phyloP scores from a whole-genome alignment of 139 green algal species.

The Coelastrella sp. region DNA sequence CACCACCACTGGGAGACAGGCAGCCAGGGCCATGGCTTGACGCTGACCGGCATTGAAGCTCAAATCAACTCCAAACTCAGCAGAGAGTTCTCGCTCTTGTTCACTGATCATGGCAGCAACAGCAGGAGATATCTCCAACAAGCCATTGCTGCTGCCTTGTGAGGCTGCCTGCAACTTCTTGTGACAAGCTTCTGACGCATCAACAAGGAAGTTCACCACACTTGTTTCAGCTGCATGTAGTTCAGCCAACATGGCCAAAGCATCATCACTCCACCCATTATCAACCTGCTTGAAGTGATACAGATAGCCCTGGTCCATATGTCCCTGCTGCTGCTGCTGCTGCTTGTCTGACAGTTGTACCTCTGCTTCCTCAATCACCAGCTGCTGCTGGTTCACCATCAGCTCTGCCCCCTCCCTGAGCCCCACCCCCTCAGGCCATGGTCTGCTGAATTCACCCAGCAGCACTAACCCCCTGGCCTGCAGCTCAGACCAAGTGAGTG shows the following conservation, averaged over 20 bases:
- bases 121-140: neutral
- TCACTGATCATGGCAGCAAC: neutral
- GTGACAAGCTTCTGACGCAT: neutral
- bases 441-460: neutral
- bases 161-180: neutral
- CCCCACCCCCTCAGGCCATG: conserved; percentile 1
- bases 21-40: conserved; percentile 61
- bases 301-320: neutral
- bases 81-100: neutral
- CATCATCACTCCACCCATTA: neutral
- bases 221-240: conserved; percentile 15
- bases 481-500: conserved; percentile 1
- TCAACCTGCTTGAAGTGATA: neutral
- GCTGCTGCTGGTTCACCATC: neutral
- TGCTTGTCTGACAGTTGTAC: neutral
- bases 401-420: neutral
- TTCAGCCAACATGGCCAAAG: neutral
- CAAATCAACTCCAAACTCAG: neutral
- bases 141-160: neutral
- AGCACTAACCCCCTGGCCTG: neutral
- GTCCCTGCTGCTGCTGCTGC: conserved; percentile 21
- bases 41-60: conserved; percentile 53
- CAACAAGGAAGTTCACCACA: neutral
- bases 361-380: neutral
- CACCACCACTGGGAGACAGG: conserved; percentile 63